Evolutionary conservation across 2,329 filamentous ascomycete genomes (phyloP), one percentile per base, ranked within the genome.

Genomic region (Thielaviopsis ethacetica): DNA sequence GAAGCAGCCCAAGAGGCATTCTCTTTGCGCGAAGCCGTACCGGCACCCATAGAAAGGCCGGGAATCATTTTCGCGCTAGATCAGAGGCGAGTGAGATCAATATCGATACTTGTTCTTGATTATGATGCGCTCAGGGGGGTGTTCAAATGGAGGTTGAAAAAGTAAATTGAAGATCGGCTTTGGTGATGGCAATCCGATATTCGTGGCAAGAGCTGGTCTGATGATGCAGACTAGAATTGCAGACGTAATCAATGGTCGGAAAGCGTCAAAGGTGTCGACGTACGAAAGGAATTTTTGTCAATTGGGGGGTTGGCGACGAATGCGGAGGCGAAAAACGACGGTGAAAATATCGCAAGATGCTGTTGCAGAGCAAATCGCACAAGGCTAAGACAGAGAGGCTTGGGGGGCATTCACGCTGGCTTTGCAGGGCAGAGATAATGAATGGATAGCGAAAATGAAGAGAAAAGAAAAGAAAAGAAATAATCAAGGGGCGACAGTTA

Each of bases 21-120:
- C 7, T 15, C 44, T 15, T 50, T 61, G 13, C 22, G 52, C 21
- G 34, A 27, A 10, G 26, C 5, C 19, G 41, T 24, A 17, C 27
- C 17, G 26, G 52, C 54, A n/a, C 62, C 59, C 21, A 65, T 62
- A 10, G 64, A 63, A 9, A 67, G 62, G 10, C 66, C 66, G 3
- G 66, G 66, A n/a, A 67, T 67, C 53, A 64, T 63, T 19, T 54
- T 62, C 15, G 41, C 26, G 51, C 21, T 50, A 30, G 50, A 44
- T 53, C n/a, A 34, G 24, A 5, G 22, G 50, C 12, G n/a, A 30
- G n/a, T 9, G 17, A n/a, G 1, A 38, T 27, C 5, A 56, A 24
- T 56, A 24, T 38, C n/a, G 53, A 54, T 34, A 6, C 22, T 54
- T 17, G 27, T 24, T 22, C 15, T 44, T 38, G 19, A 55, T 54